Conservation (phyloP, 169 alveolate genomes). For the Plasmodium fragile region DNA sequence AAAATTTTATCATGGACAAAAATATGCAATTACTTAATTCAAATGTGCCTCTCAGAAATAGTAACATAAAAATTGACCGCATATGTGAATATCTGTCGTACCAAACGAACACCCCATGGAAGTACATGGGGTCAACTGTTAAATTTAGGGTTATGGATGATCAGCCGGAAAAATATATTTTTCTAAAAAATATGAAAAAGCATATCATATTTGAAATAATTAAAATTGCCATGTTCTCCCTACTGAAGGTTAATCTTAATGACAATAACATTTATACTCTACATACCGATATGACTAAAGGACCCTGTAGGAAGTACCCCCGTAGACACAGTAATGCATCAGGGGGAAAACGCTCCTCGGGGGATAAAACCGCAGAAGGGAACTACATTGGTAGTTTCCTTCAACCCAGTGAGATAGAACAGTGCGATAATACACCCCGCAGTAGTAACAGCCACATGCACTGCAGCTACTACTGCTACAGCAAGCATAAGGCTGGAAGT, state of each 20-base stretch:
- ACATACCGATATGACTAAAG: background rate
- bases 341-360: background rate
- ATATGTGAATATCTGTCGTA: conserved; percentile 62
- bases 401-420: background rate
- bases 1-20: conserved; percentile 33
- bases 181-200: conserved; percentile 65
- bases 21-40: conserved; percentile 36
- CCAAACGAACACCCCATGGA: conserved; percentile 56
- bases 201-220: conserved; percentile 66
- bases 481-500: background rate
- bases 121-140: conserved; percentile 69
- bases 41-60: conserved; percentile 43
- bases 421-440: background rate
- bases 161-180: conserved; percentile 72
- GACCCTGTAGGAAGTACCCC: background rate
- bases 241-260: conserved; percentile 66
- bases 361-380: background rate
- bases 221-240: conserved; percentile 72
- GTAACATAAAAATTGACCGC: conserved; percentile 53
- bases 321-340: background rate
- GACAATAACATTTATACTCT: conserved; percentile 67
- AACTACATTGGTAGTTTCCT: background rate
- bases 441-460: background rate
- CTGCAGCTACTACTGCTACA: background rate
- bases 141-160: conserved; percentile 49